Evolutionary conservation across 2,329 filamentous ascomycete genomes (phyloP).

Genomic region (Sclerotinia borealis): DNA sequence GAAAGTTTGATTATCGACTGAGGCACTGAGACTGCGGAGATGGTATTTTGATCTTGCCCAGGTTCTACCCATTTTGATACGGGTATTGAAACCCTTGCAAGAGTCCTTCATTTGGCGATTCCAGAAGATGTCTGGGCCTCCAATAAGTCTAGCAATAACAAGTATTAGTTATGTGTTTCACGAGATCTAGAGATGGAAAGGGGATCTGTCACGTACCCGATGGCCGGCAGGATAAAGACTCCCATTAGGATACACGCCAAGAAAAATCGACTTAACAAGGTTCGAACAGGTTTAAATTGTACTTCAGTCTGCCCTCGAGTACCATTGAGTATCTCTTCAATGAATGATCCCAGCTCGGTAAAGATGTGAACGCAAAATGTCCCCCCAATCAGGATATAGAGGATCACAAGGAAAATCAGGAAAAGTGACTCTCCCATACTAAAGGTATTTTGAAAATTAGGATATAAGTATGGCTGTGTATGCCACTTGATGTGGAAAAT

Average conservation of each 20-base stretch:
- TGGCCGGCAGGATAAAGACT: neutral
- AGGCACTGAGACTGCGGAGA: neutral
- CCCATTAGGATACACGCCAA: neutral
- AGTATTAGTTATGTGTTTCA: neutral
- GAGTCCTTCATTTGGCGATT: constrained; percentile 21
- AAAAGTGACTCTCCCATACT: neutral
- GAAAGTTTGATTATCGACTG: neutral
- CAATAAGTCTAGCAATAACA: neutral
- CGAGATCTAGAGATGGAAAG: neutral
- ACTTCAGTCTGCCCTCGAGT: neutral
- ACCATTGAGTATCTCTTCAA: neutral
- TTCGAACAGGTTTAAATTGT: too few species aligned
- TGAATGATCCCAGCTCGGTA: rapidly evolving
- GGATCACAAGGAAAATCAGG: neutral
- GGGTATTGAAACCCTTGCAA: constrained; percentile 18
- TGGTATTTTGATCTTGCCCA: neutral
- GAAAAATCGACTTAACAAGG: neutral
- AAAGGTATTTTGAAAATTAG: neutral
- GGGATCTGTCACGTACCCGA: constrained; percentile 11
- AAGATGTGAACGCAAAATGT: neutral
- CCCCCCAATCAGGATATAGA: neutral
- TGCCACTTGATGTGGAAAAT: constrained; percentile 8
- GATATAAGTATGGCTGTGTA: constrained; percentile 14
- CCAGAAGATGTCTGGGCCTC: constrained; percentile 15
- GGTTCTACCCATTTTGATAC: constrained; percentile 15